These are phyloP conservation scores for Oryza brachyantha DNA, from an alignment of 176 grass and related monocot species.

Conservation along the genomic window DNA sequence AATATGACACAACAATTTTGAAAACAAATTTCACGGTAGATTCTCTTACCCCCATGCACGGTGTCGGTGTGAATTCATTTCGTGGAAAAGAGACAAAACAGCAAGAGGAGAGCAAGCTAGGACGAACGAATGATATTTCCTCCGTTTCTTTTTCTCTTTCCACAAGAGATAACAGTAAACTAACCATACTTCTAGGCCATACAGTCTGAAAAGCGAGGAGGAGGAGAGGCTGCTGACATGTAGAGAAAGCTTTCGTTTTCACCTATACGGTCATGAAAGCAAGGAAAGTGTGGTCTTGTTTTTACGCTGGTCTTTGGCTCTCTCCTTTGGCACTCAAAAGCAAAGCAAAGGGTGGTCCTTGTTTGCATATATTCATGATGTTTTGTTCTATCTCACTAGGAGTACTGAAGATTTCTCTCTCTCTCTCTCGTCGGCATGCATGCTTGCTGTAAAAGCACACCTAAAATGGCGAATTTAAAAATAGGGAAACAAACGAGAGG, in stretches of 20 bases:
- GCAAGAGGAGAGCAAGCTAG: conserved; percentile 1
- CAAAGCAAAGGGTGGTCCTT: conserved; percentile 78
- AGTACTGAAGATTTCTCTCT: conserved; percentile 38
- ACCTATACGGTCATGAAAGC: conserved; percentile 64
- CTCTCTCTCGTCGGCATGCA: conserved; percentile 40
- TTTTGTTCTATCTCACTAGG: conserved; percentile 53
- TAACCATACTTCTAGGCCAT: conserved; percentile 13
- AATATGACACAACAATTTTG: not conserved
- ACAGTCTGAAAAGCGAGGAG: conserved; percentile 47
- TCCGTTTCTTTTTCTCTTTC: conserved; percentile 39
- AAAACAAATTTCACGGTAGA: not conserved
- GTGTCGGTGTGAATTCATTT: conserved; percentile 30
- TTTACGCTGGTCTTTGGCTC: conserved; percentile 71
- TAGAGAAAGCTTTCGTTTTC: conserved; percentile 74
- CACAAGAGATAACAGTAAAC: conserved; percentile 44
- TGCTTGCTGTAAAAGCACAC: conserved; percentile 59
- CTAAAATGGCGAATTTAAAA: conserved; percentile 43
- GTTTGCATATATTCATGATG: conserved; percentile 74
- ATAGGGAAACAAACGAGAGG: conserved; percentile 31
- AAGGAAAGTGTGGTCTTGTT: conserved; percentile 87
- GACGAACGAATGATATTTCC: conserved; percentile 34
- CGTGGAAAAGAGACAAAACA: conserved; percentile 17
- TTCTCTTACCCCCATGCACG: conserved; percentile 2
- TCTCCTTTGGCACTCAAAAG: conserved; percentile 58
- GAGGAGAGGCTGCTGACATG: conserved; percentile 32